Evolutionary conservation across 495 filamentous ascomycete genomes (phyloP).

Genomic region (Neurospora sp.): DNA sequence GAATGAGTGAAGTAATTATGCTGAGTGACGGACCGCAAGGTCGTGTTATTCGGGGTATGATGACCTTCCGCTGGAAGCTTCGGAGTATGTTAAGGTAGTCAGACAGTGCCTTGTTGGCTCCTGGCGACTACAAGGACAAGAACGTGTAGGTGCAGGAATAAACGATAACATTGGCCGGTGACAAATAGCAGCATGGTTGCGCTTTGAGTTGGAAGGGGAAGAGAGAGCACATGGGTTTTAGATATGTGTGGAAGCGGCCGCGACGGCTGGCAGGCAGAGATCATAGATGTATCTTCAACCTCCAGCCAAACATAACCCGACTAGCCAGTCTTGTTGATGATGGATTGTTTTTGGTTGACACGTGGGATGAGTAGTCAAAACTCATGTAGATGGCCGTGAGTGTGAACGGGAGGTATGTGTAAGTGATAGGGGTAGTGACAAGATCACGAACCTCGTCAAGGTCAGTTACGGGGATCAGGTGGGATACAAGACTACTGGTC

Average conservation of each 20-base stretch:
- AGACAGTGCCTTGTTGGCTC: background rate
- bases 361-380: background rate
- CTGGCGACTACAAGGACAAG: background rate
- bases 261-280: background rate
- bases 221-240: background rate
- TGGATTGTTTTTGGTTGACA: background rate
- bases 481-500: background rate
- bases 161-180: background rate
- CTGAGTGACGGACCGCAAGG: background rate
- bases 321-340: background rate
- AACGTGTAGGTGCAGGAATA: background rate
- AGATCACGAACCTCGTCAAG: background rate
- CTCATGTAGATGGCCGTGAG: background rate
- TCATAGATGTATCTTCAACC: background rate
- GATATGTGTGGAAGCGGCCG: background rate
- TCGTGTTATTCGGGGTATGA: background rate
- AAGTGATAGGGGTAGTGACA: background rate
- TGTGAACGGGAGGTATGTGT: background rate
- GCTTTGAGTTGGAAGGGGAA: background rate
- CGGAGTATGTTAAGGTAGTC: background rate
- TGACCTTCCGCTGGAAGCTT: background rate
- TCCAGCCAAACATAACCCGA: background rate
- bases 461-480: background rate
- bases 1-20: background rate
- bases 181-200: background rate